Percentiles rank a stretch among this genome's conserved stretches.
Evolutionary conservation across 2,329 filamentous ascomycete species (phyloP).

Genomic region (Fusarium sp.): DNA sequence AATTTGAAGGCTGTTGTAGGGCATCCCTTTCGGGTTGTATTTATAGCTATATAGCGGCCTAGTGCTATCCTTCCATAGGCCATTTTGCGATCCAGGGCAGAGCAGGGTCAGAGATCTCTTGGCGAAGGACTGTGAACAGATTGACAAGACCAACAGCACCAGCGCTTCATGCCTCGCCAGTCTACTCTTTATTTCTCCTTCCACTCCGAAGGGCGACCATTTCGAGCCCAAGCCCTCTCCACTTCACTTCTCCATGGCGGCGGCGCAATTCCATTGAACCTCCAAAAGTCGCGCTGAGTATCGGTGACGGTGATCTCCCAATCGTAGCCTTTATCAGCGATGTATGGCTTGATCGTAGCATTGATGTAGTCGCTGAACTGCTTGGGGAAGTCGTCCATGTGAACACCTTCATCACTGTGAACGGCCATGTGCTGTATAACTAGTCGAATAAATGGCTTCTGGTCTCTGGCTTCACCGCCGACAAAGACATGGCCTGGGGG

Average conservation of each 20-base stretch:
- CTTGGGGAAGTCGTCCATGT: background rate
- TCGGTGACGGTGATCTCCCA: background rate
- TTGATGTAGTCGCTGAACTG: background rate
- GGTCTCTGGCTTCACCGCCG: background rate
- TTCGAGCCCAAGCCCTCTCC: background rate
- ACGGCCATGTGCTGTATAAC: background rate
- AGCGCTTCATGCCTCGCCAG: no score
- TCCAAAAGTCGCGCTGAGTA: background rate
- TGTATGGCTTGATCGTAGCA: background rate
- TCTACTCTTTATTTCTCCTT: background rate
- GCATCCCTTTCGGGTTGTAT: background rate
- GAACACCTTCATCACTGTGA: background rate
- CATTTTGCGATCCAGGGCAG: background rate
- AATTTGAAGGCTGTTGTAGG: background rate
- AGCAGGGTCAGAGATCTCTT: background rate
- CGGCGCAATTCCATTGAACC: background rate
- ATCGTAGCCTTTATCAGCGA: background rate
- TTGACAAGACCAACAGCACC: background rate
- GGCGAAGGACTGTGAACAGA: rapidly evolving
- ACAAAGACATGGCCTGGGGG: background rate
- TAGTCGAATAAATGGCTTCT: background rate
- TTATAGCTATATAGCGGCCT: background rate
- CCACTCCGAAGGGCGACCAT: background rate
- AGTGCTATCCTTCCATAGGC: no score
- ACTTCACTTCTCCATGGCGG: background rate